Conservation (phyloP, 495 filamentous ascomycete genomes). For the Trichoderma orchidacearum region DNA sequence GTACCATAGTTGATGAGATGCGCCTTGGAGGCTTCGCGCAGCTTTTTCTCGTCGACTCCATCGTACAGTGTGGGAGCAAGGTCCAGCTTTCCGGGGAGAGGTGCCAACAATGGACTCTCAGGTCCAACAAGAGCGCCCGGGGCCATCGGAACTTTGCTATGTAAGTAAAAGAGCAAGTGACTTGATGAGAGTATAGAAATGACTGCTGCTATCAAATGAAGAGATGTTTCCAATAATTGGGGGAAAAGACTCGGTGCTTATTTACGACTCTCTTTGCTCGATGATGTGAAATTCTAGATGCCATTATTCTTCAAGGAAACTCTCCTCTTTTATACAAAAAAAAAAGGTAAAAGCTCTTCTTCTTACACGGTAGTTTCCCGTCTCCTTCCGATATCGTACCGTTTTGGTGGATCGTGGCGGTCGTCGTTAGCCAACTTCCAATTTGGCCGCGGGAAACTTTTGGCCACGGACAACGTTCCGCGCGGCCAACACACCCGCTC, state of each 20-base stretch:
- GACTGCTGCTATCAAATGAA: too few relatives aligned
- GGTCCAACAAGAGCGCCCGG: not conserved
- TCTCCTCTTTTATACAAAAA: not conserved
- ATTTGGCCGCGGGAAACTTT: not conserved
- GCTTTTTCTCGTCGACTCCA: constrained; percentile 1
- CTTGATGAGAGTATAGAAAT: too few relatives aligned
- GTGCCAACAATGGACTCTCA: not conserved
- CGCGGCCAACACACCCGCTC: not conserved
- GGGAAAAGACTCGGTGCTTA: too few relatives aligned
- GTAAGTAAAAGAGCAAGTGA: not conserved
- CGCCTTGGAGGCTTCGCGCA: constrained; percentile 6
- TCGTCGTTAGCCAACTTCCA: not conserved
- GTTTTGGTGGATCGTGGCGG: not conserved
- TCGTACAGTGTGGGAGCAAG: constrained; percentile 3
- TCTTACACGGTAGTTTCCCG: not conserved
- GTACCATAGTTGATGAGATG: constrained; percentile 15
- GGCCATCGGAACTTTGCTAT: not conserved
- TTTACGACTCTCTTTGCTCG: too few relatives aligned
- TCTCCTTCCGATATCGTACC: not conserved
- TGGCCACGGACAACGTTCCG: not conserved
- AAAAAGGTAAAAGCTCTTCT: not conserved
- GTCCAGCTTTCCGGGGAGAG: not conserved
- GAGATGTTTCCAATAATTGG: too few relatives aligned
- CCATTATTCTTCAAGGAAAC: not conserved
- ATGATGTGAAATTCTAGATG: not conserved